Base-by-base conservation (phyloP, 768 basidiomycete species). In the Pleurotus citrinopileatus region DNA sequence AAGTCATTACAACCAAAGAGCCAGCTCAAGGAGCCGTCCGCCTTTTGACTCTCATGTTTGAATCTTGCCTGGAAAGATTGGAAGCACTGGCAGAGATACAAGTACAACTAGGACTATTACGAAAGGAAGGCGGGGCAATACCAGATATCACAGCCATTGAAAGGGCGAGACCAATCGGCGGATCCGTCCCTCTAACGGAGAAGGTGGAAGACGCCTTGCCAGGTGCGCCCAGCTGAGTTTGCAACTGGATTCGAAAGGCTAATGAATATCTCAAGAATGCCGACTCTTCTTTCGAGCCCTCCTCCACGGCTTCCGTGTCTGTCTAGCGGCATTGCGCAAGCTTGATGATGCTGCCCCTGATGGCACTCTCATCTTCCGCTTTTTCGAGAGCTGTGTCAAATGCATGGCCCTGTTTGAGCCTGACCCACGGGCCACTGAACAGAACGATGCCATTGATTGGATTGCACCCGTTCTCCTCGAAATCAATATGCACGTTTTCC, bases 401-500 rank as follows among this genome's bases (percentile, higher is more conserved):
- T 91, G 89, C 73, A 87, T 97, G 81, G 78, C 84, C 13, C 76
- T 96, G 43, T 92, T 91, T 64, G 90, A 89, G 54, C 76, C 83
- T 4, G 81, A 87, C 53, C 79, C 80, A 47, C 82, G 83, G 40
- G 73, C 89, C 47, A 82, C 77, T 32, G 81, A 68, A 38, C 73
- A 75, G 53, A 76, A 86, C 48, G 94, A 98, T 64, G 86, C 86
- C 4, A 80, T 94, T 62, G 96, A 99, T 54, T 86, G 87, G 78
- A 83, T 98, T 55, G 84, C 82, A 4, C 80, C 82, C 20, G 83
- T 89, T 37, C 79, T 95, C 40, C 69, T 84, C 32, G 90, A 94
- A 66, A 81, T 95, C 61, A 90, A 97, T 63, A 76, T 90, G 6
- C 91, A 96, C 63, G 89, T 95, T 56, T 95, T 97, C 67, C 90